phyloP scores from a whole-genome alignment of 2,329 filamentous ascomycete genomes.

The Scytalidium lignicola region DNA sequence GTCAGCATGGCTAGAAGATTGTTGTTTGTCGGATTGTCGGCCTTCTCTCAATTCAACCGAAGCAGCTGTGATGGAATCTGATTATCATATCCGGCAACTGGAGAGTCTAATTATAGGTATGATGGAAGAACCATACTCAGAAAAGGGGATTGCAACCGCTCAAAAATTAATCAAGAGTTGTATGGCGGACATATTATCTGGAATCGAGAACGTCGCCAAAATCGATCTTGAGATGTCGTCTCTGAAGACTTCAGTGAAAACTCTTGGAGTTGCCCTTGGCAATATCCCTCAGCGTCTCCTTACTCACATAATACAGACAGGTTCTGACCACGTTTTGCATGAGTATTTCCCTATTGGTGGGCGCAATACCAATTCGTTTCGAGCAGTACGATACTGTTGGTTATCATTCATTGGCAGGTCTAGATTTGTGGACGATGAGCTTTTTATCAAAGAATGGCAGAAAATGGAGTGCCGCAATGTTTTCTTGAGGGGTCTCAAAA shows the following conservation, averaged over 20 bases:
- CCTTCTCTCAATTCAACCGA: background rate
- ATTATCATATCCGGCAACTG: background rate
- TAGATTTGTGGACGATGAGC: constrained; percentile 2
- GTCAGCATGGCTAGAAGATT: constrained; percentile 8
- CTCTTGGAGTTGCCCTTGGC: constrained; percentile 12
- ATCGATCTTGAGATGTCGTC: constrained; percentile 4
- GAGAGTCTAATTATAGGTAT: background rate
- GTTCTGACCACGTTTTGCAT: constrained; percentile 3
- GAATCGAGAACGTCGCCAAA: background rate
- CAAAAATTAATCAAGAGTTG: background rate
- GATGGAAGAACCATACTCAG: background rate
- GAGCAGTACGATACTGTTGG: constrained; percentile 11
- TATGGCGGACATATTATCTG: background rate
- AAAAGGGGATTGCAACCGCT: background rate
- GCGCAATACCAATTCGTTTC: background rate
- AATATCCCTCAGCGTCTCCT: constrained; percentile 5
- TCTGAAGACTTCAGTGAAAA: constrained; percentile 4
- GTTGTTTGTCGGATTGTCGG: background rate
- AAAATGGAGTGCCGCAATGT: background rate
- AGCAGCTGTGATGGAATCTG: constrained; percentile 1
- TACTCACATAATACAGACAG: constrained; percentile 2
- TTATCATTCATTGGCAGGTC: constrained; percentile 12
- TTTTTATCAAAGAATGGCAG: constrained; percentile 10
- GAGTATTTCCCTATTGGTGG: background rate
- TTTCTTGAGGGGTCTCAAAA: background rate